A percentile compares a stretch with the other conserved stretches of the same genome.
These are phyloP conservation scores for Colletotrichum shisoi DNA, from an alignment of 2,329 filamentous ascomycete species.

Conservation along the genomic window DNA sequence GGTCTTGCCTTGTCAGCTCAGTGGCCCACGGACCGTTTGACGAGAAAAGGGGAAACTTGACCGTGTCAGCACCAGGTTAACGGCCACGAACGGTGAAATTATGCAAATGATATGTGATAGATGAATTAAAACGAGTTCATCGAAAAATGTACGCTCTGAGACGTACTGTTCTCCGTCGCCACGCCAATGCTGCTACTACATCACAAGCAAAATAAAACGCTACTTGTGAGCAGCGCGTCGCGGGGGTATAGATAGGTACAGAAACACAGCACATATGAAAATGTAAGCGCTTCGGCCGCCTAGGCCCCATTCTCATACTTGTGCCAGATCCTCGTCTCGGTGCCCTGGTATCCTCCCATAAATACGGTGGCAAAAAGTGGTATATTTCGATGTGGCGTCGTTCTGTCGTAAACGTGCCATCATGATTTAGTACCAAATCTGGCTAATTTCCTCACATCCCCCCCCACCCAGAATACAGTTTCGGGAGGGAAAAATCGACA, in stretches of 20 bases:
- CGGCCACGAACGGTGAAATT: too few species aligned
- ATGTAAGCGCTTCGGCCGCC: neutral
- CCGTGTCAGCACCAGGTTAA: neutral
- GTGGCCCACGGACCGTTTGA: neutral
- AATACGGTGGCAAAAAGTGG: slow-evolving; percentile 29
- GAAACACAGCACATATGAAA: slow-evolving; percentile 23
- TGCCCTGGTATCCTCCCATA: slow-evolving; percentile 11
- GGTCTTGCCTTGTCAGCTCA: neutral
- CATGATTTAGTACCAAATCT: too few species aligned
- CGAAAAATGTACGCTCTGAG: slow-evolving; percentile 21
- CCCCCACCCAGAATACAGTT: neutral
- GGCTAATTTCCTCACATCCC: neutral
- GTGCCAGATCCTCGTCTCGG: slow-evolving; percentile 17
- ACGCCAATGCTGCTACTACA: slow-evolving; percentile 22
- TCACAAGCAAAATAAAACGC: slow-evolving; percentile 14
- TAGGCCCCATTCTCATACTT: neutral
- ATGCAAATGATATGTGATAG: neutral
- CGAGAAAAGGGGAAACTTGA: neutral
- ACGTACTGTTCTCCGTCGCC: slow-evolving; percentile 8
- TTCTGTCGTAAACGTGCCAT: slow-evolving; percentile 7
- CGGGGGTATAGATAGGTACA: slow-evolving; percentile 39
- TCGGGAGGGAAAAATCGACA: neutral
- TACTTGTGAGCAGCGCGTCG: slow-evolving; percentile 7
- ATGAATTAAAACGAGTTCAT: neutral
- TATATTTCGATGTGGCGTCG: slow-evolving; percentile 26